These are phyloP conservation scores for Aspergillus novoparasiticus DNA, from an alignment of 2,329 filamentous ascomycete genomes.

Conservation along the genomic window DNA sequence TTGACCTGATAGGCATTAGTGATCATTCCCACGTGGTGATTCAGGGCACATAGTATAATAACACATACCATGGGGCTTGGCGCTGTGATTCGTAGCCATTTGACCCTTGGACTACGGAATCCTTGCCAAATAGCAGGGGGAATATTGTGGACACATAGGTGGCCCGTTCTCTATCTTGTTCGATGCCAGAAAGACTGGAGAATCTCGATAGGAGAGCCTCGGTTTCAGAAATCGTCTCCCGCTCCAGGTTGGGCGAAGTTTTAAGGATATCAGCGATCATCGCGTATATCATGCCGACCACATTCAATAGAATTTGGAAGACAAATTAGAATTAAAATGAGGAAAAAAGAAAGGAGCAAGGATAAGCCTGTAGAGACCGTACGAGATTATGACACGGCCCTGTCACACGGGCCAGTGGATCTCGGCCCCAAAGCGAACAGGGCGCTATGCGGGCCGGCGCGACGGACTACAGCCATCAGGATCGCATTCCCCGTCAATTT, in stretches of 20 bases:
- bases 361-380: neutral
- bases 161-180: neutral
- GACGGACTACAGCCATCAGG: neutral
- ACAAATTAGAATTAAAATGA: neutral
- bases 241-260: neutral
- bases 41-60: neutral
- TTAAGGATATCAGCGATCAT: neutral
- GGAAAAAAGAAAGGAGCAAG: neutral
- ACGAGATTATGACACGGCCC: neutral
- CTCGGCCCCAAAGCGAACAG: neutral
- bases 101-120: slow-evolving; percentile 7
- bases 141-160: slow-evolving; percentile 3
- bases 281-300: neutral
- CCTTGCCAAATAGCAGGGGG: slow-evolving; percentile 7
- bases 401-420: neutral
- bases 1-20: neutral
- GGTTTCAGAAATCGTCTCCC: neutral
- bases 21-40: neutral
- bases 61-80: slow-evolving; percentile 2
- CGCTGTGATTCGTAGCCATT: slow-evolving; percentile 7
- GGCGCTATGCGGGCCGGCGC: neutral
- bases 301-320: neutral
- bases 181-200: neutral
- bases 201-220: neutral
- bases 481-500: neutral